Evolutionary conservation across 805 yeast genomes (phyloP), one percentile per base, ranked within the genome.

Genomic region (Lachancea cidri): DNA sequence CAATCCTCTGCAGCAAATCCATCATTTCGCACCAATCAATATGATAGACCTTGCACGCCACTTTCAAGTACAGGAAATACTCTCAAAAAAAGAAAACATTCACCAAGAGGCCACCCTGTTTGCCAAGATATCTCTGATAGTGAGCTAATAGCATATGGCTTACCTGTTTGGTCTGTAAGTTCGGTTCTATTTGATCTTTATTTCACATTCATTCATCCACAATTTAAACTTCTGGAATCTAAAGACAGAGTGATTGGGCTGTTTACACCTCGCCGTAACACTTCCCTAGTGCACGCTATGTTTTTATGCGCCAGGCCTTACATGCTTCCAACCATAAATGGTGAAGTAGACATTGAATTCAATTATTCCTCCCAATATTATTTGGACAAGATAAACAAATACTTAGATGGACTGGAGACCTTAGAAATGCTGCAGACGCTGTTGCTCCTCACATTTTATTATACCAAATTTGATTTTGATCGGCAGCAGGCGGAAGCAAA

Each of bases 241-340:
- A 31, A 33, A 20, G 36, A 20, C 20, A 29, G 11, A 13, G 33
- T 35, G 19, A 4, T 36, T 32, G 25, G 18, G 2, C 8, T 15
- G 16, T 35, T 44, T 27, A 25, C 15, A 18, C 38, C 41, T 5
- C 19, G 27, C 13, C 17, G 17, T 13, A 42, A 41, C 19, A 33
- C 43, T 2, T 22, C 44, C 7, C 35, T 44, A 11, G 15, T 32
- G 7, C 43, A 44, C 18, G 31, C 41, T 11, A 29, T 44, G 14
- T 22, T 44, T n/a, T 19, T 41, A 15, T 35, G 42, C 35, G 27
- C 38, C 22, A 16, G 33, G 5, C 42, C 44, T n/a, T 36, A 35
- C 19, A 3, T 27, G 33, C 11, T 6, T 24, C 24, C 29, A 13
- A 30, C 30, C 8, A n/a, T 18, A 30, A 7, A 6, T 6, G 19